These are phyloP conservation scores for Dothideomycetidae sp. DNA, from an alignment of 2,329 filamentous ascomycete genomes.

Conservation along the genomic window DNA sequence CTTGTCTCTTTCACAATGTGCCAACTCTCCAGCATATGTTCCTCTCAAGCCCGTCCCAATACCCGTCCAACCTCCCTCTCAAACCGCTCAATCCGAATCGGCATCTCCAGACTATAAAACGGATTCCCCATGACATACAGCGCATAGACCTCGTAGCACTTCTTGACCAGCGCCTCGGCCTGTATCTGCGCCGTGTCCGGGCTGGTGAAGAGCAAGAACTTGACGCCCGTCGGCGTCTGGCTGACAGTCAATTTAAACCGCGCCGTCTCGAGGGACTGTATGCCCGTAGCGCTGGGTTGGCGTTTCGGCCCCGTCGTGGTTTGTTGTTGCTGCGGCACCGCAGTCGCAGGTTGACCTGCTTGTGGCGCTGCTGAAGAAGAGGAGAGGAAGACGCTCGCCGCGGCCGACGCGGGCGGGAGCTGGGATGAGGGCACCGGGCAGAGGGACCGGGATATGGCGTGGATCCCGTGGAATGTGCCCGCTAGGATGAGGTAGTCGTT, in stretches of 20 bases:
- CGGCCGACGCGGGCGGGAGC: slow-evolving; percentile 18
- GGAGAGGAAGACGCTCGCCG: slow-evolving; percentile 17
- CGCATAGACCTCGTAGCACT: slow-evolving; percentile 85
- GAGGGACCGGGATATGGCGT: slow-evolving; percentile 47
- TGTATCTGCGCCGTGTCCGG: slow-evolving; percentile 57
- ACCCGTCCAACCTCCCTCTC: slow-evolving; percentile 44
- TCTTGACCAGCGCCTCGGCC: slow-evolving; percentile 67
- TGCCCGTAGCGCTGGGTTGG: slow-evolving; percentile 48
- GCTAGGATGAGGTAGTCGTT: slow-evolving; percentile 97
- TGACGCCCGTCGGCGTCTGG: slow-evolving; percentile 83
- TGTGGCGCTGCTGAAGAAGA: slow-evolving; percentile 25
- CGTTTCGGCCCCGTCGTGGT: slow-evolving; percentile 28
- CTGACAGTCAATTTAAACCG: slow-evolving; percentile 95
- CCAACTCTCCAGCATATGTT: too few relatives aligned
- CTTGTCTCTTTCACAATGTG: too few relatives aligned
- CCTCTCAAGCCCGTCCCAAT: slow-evolving; percentile 55
- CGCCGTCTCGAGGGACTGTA: slow-evolving; percentile 86
- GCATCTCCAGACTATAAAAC: slow-evolving; percentile 97
- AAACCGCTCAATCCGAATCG: slow-evolving; percentile 86
- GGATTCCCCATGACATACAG: slow-evolving; percentile 99
- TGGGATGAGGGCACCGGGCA: slow-evolving; percentile 24
- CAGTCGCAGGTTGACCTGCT: slow-evolving; percentile 13
- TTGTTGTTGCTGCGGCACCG: slow-evolving; percentile 21
- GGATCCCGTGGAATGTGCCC: slow-evolving; percentile 82
- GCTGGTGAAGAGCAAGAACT: slow-evolving; percentile 93